Conservation (phyloP, 2,329 filamentous ascomycete genomes). For the Neospermospora avenae region DNA sequence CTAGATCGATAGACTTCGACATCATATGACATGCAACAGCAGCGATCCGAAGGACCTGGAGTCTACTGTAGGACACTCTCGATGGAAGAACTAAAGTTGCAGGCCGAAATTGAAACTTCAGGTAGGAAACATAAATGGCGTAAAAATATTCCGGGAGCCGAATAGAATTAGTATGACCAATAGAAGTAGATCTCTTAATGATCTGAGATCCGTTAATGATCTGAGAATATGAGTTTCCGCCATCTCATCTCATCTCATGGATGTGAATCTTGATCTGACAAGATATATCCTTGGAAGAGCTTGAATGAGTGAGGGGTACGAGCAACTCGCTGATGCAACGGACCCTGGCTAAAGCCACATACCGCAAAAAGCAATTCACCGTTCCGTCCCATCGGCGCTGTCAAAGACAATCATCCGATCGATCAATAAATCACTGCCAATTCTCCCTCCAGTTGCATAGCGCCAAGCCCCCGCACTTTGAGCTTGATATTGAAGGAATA, state of each 20-base stretch:
- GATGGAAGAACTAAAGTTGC: background rate
- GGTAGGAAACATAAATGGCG: too few species aligned
- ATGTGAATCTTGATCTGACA: background rate
- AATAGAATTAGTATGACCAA: too few species aligned
- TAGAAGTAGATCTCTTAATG: background rate
- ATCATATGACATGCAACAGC: constrained; percentile 23
- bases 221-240: background rate
- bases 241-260: background rate
- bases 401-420: constrained; percentile 6
- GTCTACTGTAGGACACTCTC: background rate
- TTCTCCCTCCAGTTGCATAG: constrained; percentile 4
- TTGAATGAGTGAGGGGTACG: constrained; percentile 6
- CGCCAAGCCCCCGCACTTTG: constrained; percentile 14
- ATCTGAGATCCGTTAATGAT: too few species aligned
- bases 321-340: background rate
- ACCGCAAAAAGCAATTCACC: too few species aligned
- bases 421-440: background rate
- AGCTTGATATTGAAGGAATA: constrained; percentile 18
- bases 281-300: constrained; percentile 10
- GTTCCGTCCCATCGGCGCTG: background rate
- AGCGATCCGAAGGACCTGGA: background rate
- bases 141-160: background rate
- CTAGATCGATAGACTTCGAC: background rate
- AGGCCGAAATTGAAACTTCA: background rate
- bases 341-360: background rate